Conservation (phyloP, 2,329 filamentous ascomycete species). For the Paecilomyces variotii region DNA sequence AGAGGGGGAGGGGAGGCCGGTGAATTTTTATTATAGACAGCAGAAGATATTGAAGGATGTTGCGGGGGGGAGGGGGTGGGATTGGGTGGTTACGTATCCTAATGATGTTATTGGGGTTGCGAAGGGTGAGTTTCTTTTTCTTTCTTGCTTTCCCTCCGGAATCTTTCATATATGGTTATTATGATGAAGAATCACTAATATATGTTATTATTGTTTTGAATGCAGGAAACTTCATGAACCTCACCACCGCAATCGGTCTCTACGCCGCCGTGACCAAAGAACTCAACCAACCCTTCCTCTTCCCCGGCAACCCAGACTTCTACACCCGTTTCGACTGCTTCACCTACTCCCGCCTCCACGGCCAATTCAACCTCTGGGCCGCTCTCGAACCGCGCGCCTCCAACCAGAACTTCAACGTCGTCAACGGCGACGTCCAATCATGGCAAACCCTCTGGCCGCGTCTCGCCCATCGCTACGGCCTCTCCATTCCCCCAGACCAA, state of each 20-base stretch:
- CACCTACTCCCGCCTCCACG: constrained; percentile 27
- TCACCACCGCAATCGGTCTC: constrained; percentile 32
- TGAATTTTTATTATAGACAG: constrained; percentile 48
- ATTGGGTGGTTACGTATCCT: constrained; percentile 39
- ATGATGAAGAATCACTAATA: too few relatives aligned
- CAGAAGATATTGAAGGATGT: constrained; percentile 36
- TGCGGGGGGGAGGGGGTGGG: constrained; percentile 22
- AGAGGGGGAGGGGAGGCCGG: constrained; percentile 25
- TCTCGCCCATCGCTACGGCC: constrained; percentile 28
- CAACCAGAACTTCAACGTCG: constrained; percentile 37
- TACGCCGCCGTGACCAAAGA: constrained; percentile 26
- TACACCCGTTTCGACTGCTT: constrained; percentile 28
- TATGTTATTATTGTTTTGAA: too few relatives aligned
- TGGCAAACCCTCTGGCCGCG: constrained; percentile 37
- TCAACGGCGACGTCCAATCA: constrained; percentile 30
- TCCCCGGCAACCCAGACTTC: constrained; percentile 25
- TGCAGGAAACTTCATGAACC: constrained; percentile 34
- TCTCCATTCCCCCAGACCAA: constrained; percentile 19
- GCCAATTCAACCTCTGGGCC: constrained; percentile 30
- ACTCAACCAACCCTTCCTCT: constrained; percentile 23
- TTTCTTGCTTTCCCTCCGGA: background rate
- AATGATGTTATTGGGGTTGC: constrained; percentile 40
- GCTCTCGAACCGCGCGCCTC: constrained; percentile 18
- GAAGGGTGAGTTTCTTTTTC: constrained; percentile 10
- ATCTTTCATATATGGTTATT: too few relatives aligned